Base-by-base conservation (phyloP, 768 basidiomycete genomes). In the Collybia nuda region DNA sequence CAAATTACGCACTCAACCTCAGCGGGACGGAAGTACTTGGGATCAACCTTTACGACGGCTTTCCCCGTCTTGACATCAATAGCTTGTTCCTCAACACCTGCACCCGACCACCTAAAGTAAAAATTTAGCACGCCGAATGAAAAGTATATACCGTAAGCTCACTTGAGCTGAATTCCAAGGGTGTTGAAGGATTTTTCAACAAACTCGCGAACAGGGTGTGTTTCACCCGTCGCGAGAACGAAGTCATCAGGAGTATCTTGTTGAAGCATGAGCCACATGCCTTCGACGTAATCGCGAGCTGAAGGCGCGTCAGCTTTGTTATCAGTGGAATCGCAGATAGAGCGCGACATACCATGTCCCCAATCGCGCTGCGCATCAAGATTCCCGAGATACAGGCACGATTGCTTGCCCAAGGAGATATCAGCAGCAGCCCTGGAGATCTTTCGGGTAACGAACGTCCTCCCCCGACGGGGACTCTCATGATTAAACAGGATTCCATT, bases 401-500 rank as follows among this genome's bases (percentile, higher is more conserved):
- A 71, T 66, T 94, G 91, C 75, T 96, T 95, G 48, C 90, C 92
- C 43, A 93, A 69, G 51, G 78, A 77, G 62, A 98, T 98, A 63
- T 98, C 95, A 6, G 95, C 94, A 15, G 84, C 94, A 8, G 94
- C 94, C 53, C 95, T 79, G 40, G 90, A 77, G 61, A 98, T 97
- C 76, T 98, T 98, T 63, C 94, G 79, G 37, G 95, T 97, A 58
- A 98, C 94, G 72, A 98, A 98, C 6, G 94, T 98, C 64, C 94
- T 76, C 18, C 95, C 95, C 59, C 95, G 80, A 44, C 95, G 81
- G 12, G 96, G 95, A 59, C 93, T 96, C 74, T 98, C 95, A 71
- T 98, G 95, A 66, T 98, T 97, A 84, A 97, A 98, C 59, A 98
- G 71, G 63, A 98, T 98, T 42, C 95, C 95, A 68, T 97, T 97